These are phyloP conservation scores for Epithele typhae DNA, from an alignment of 768 basidiomycete genomes.

Conservation along the genomic window DNA sequence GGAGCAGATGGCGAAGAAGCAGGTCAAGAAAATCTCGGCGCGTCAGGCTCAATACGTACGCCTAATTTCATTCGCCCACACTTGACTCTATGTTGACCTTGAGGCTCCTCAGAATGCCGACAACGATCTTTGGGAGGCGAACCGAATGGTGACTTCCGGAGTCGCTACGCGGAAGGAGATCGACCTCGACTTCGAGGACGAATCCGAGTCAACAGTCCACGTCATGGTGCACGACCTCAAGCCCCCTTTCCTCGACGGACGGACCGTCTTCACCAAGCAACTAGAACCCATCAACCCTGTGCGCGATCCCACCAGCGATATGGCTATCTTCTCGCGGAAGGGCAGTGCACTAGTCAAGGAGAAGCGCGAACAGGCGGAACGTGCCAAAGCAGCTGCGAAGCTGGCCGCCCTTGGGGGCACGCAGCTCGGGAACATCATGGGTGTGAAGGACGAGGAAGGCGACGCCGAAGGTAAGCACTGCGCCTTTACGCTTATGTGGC, in stretches of 20 bases:
- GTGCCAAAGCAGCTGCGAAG: conserved; percentile 95
- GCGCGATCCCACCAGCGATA: conserved; percentile 87
- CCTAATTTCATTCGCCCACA: conserved; percentile 9
- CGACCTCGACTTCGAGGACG: conserved; percentile 95
- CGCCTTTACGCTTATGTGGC: conserved; percentile 4
- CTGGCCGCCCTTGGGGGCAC: conserved; percentile 90
- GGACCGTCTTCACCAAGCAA: conserved; percentile 93
- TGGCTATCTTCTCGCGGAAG: conserved; percentile 95
- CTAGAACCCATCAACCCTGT: conserved; percentile 97
- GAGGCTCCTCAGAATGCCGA: conserved; percentile 73
- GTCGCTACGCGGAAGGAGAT: conserved; percentile 83
- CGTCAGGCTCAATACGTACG: conserved; percentile 94
- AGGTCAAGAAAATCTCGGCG: conserved; percentile 85
- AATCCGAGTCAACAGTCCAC: conserved; percentile 93
- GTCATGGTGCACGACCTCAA: conserved; percentile 97
- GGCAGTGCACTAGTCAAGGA: conserved; percentile 94
- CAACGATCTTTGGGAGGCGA: conserved; percentile 98
- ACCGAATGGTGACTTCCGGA: conserved; percentile 95
- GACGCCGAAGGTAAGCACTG: conserved; percentile 77
- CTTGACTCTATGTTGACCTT: conserved; percentile 9
- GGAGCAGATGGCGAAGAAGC: conserved; percentile 72
- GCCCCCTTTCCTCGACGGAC: conserved; percentile 96
- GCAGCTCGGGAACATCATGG: conserved; percentile 95
- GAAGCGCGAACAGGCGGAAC: conserved; percentile 93
- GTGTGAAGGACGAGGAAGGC: conserved; percentile 91